phyloP scores from a whole-genome alignment of 805 yeast genomes.

The Metschnikowia arizonensis region DNA sequence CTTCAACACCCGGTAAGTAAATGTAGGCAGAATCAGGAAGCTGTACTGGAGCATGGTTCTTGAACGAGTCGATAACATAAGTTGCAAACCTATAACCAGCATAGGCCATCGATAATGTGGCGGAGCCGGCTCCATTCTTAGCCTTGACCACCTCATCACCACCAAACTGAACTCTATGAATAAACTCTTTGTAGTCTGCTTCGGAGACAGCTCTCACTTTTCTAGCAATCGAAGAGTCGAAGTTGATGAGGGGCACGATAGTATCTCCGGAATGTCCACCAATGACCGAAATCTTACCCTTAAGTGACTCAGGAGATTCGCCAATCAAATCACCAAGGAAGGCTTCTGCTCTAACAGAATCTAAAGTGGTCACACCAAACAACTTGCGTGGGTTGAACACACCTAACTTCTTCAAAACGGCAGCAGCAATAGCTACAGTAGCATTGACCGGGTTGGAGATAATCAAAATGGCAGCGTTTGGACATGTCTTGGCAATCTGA shows the following conservation, averaged over 20 bases:
- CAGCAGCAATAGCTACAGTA: conserved; percentile 48
- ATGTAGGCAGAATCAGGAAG: conserved; percentile 48
- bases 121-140: conserved; percentile 21
- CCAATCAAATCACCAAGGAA: conserved; percentile 38
- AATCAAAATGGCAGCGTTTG: conserved; percentile 42
- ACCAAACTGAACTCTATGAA: conserved; percentile 20
- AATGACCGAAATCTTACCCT: conserved; percentile 40
- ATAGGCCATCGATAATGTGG: conserved; percentile 21
- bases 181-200: conserved; percentile 17
- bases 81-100: conserved; percentile 22
- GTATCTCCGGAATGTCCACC: conserved; percentile 49
- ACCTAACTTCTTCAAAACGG: conserved; percentile 43
- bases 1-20: conserved; percentile 50
- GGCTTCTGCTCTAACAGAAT: conserved; percentile 44
- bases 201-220: conserved; percentile 18
- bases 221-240: conserved; percentile 17
- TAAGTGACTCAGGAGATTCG: conserved; percentile 28
- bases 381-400: conserved; percentile 44
- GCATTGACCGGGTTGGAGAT: conserved; percentile 46
- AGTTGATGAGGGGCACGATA: conserved; percentile 36
- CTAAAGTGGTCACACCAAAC: conserved; percentile 46
- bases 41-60: not conserved
- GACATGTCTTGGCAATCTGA: conserved; percentile 35
- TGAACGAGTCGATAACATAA: conserved; percentile 15
- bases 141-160: conserved; percentile 23